Percentiles rank a stretch among this genome's conserved stretches.
Conservation (phyloP, 2,329 filamentous ascomycete species). For the Neofusicoccum parvum region DNA sequence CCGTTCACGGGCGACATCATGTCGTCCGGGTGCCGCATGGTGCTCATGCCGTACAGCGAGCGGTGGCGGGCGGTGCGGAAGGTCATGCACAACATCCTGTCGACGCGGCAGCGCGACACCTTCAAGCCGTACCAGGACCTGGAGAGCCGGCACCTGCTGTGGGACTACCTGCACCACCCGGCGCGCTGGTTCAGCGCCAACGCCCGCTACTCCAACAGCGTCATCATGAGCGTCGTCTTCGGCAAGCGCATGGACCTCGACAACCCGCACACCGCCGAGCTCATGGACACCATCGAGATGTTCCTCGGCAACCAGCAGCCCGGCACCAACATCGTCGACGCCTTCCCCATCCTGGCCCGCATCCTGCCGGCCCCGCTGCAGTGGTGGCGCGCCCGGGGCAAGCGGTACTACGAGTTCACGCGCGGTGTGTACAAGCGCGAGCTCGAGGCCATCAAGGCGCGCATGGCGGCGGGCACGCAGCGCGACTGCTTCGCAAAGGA, state of each 20-base stretch:
- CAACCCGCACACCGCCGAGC: slow-evolving; percentile 25
- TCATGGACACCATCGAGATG: slow-evolving; percentile 27
- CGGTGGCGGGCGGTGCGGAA: slow-evolving; percentile 33
- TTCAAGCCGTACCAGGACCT: slow-evolving; percentile 38
- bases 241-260: slow-evolving; percentile 29
- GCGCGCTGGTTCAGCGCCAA: slow-evolving; percentile 32
- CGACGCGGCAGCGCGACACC: slow-evolving; percentile 26
- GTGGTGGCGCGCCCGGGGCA: slow-evolving; percentile 34
- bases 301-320: slow-evolving; percentile 33
- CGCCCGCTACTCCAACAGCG: slow-evolving; percentile 33
- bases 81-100: slow-evolving; percentile 37
- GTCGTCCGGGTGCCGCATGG: slow-evolving; percentile 32
- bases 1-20: slow-evolving; percentile 31
- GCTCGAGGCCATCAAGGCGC: slow-evolving; percentile 37
- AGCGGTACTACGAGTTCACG: slow-evolving; percentile 27
- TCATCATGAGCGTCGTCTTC: slow-evolving; percentile 40
- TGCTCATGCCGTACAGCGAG: slow-evolving; percentile 34
- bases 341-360: slow-evolving; percentile 33
- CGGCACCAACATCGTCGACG: slow-evolving; percentile 36
- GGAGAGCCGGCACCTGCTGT: slow-evolving; percentile 32
- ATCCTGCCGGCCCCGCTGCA: slow-evolving; percentile 33
- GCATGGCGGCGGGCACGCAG: slow-evolving; percentile 35
- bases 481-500: slow-evolving; percentile 49
- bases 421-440: slow-evolving; percentile 31
- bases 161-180: slow-evolving; percentile 31